Evolutionary conservation across 257 asterid species (phyloP).

Genomic region (Solanum dulcamara): DNA sequence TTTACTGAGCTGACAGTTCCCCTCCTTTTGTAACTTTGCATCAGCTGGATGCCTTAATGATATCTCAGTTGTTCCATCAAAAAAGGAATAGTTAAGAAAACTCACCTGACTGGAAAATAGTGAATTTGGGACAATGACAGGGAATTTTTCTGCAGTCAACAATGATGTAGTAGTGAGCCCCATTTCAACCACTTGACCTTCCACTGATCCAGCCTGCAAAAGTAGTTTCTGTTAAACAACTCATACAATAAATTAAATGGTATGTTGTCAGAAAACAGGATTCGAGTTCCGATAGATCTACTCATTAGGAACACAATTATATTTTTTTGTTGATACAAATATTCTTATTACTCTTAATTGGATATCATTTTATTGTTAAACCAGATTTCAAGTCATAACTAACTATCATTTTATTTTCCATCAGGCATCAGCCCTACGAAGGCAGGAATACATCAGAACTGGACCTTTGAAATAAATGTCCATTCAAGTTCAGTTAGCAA

Average conservation of each 20-base stretch:
- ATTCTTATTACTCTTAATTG: not conserved
- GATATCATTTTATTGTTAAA: not conserved
- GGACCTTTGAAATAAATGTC: not conserved
- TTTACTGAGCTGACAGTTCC: not conserved
- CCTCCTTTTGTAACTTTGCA: not conserved
- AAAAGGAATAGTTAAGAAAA: not conserved
- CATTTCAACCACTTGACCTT: conserved; percentile 89
- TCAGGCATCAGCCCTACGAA: not conserved
- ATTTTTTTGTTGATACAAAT: not conserved
- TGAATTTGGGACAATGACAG: conserved; percentile 84
- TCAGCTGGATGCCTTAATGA: not conserved
- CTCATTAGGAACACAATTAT: not conserved
- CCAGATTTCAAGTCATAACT: not conserved
- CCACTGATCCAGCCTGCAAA: conserved; percentile 89
- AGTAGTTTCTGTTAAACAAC: not conserved
- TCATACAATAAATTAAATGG: not conserved
- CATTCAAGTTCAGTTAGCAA: not conserved
- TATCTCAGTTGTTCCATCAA: not conserved
- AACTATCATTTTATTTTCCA: not conserved
- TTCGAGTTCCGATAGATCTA: not conserved
- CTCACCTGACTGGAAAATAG: conserved; percentile 82
- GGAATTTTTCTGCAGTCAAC: conserved; percentile 82
- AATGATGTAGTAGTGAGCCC: conserved; percentile 81
- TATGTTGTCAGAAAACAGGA: not conserved
- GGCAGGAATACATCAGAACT: not conserved